A percentile compares a stretch with the other conserved stretches of the same genome.
These are phyloP conservation scores for Saccharomycopsis capsularis DNA, from an alignment of 805 yeast genomes.

Conservation along the genomic window DNA sequence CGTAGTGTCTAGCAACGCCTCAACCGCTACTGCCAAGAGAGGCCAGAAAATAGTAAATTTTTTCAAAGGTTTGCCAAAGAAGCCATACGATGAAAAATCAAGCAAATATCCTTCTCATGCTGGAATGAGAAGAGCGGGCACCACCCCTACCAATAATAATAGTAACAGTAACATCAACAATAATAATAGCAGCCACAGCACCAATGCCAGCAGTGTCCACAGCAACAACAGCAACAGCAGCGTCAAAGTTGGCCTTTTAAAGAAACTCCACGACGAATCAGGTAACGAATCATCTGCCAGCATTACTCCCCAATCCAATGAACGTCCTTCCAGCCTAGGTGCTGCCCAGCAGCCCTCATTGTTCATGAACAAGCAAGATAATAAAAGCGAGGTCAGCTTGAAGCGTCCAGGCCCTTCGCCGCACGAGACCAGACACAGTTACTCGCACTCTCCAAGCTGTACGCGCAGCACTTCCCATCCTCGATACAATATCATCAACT, in stretches of 20 bases:
- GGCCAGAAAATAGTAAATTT: conserved; percentile 13
- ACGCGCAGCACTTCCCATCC: background rate
- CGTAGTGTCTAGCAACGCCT: background rate
- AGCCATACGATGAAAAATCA: conserved; percentile 1
- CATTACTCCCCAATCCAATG: background rate
- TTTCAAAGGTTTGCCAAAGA: conserved; percentile 10
- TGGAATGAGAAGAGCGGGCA: conserved; percentile 1
- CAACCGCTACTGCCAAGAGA: conserved; percentile 1
- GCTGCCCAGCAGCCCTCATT: background rate
- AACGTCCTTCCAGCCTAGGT: background rate
- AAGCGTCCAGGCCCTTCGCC: background rate
- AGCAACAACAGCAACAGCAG: background rate
- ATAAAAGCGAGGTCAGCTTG: background rate
- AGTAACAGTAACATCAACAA: background rate
- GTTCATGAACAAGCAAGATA: background rate
- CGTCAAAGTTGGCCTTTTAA: background rate
- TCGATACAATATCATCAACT: background rate
- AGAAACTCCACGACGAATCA: background rate
- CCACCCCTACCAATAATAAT: background rate
- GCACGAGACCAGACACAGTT: background rate
- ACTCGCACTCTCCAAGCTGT: background rate
- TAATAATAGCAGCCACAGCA: too few species aligned
- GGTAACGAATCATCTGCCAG: background rate
- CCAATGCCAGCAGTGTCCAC: too few species aligned
- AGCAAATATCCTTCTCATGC: background rate